phyloP scores from a whole-genome alignment of 306 rosid species.

The Trichosanthes cucumerina region DNA sequence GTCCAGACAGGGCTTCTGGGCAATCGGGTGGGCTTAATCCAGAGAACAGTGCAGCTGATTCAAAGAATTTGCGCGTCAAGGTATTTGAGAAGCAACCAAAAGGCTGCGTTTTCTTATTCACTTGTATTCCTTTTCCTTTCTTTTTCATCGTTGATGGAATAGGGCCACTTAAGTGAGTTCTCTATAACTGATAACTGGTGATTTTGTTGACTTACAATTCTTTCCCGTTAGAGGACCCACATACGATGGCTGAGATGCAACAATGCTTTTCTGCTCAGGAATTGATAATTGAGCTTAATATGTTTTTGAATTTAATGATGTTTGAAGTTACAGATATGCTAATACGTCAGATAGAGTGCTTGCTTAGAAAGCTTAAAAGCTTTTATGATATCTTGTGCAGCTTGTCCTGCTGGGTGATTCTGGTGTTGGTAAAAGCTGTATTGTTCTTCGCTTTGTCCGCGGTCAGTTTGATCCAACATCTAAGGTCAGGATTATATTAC shows the following conservation, averaged over 20 bases:
- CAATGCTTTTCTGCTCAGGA: background rate
- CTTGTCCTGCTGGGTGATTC: conserved; percentile 98
- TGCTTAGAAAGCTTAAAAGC: background rate
- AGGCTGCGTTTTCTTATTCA: background rate
- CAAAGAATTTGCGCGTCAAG: conserved; percentile 89
- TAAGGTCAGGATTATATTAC: conserved; percentile 51
- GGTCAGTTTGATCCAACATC: conserved; percentile 99
- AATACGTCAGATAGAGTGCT: background rate
- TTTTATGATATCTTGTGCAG: conserved; percentile 23
- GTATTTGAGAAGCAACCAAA: conserved; percentile 21
- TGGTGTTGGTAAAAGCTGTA: conserved; percentile 99
- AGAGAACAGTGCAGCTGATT: conserved; percentile 64
- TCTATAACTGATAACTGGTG: background rate
- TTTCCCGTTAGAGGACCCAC: background rate
- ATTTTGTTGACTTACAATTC: background rate
- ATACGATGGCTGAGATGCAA: background rate
- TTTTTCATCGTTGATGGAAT: background rate
- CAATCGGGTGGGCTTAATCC: conserved; percentile 45
- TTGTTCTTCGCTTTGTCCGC: conserved; percentile 96
- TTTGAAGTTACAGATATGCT: background rate
- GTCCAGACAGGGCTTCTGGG: conserved; percentile 59
- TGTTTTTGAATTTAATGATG: background rate
- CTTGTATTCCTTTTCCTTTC: background rate
- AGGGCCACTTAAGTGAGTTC: background rate
- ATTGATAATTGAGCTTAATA: background rate